phyloP scores from a whole-genome alignment of 257 asterid genomes.

The Verbascum thapsus region DNA sequence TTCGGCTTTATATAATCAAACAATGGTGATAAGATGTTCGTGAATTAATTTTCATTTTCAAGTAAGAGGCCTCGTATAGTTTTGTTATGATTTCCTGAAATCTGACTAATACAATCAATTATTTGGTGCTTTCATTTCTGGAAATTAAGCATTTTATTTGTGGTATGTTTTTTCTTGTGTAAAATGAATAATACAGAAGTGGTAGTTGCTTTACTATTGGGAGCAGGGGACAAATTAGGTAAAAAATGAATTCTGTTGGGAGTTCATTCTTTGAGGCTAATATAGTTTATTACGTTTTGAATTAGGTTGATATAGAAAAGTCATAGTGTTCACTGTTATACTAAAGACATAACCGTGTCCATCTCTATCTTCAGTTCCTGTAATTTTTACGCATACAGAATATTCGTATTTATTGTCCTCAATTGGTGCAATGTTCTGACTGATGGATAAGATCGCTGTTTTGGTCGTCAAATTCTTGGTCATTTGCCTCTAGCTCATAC shows the following conservation, averaged over 20 bases:
- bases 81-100: background rate
- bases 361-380: background rate
- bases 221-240: constrained; percentile 4
- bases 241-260: background rate
- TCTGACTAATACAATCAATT: background rate
- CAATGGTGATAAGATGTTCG: background rate
- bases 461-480: constrained; percentile 3
- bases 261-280: background rate
- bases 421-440: background rate
- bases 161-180: background rate
- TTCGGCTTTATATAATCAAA: background rate
- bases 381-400: background rate
- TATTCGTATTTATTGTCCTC: constrained; percentile 5
- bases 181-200: constrained; percentile 1
- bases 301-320: background rate
- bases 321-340: background rate
- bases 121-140: background rate
- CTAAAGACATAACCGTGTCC: background rate
- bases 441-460: constrained; percentile 9
- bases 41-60: background rate
- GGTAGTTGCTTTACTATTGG: constrained; percentile 5
- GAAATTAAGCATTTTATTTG: constrained; percentile 7
- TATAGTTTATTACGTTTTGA: background rate
- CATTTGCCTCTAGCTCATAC: constrained; percentile 3
- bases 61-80: background rate